Evolutionary conservation across 345 rosid species (phyloP), one percentile per base, ranked within the genome.

Genomic region (Citrus sp.): DNA sequence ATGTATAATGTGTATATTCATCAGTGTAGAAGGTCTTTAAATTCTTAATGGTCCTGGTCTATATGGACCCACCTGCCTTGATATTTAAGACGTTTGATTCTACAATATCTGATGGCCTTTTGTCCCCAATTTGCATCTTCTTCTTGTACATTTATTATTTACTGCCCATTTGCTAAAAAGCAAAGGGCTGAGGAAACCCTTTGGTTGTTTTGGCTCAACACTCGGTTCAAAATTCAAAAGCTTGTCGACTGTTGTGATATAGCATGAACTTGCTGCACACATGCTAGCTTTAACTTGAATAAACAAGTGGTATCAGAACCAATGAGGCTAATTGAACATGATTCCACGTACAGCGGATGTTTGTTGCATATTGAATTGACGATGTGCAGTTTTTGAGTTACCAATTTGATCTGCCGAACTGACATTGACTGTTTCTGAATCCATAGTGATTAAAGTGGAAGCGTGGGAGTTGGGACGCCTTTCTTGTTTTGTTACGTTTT

Each of bases 41-140:
- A 54, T 54, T 54, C 62, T 70, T 70, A 14, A 25, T 25, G 75
- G 40, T 72, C 12, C 32, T 13, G 51, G 51, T 46, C 51, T 46
- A 46, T 1, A 59, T 58, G 67, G 76, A 58, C 66, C 76, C 75
- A 72, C 46, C 3, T 55, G 63, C 76, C 54, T 59, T 59, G 32
- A 62, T 51, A 14, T 34, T 73, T n/a, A 24, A 66, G 49, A 66
- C 70, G 9, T 32, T 37, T 37, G 40, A 32, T 3, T 18, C 25
- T 35, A 34, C 37, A 7, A 19, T 19, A 21, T 9, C 10, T 35
- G 22, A 21, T 32, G 46, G 42, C 70, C 14, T 3, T 34, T 14
- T 73, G 76, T 32, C 21, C 64, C 64, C 46, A 10, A 10, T 55
- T 71, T 30, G 42, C 60, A 6, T 30, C 28, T 35, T 0, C 69